Conservation (phyloP, 2,329 filamentous ascomycete species). For the Penicillium sp. region DNA sequence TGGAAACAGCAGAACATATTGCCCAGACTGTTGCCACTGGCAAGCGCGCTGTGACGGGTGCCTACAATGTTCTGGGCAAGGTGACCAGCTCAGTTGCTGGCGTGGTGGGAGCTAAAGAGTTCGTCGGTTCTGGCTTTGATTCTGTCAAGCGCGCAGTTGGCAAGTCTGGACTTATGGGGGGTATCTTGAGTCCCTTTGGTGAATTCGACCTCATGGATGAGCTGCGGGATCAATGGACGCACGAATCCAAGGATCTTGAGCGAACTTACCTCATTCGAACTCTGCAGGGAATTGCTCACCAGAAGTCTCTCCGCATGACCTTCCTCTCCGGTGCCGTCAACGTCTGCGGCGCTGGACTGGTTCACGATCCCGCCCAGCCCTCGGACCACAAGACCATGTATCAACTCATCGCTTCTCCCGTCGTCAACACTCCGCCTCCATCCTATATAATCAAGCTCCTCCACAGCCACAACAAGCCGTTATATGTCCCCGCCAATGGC, state of each 20-base stretch:
- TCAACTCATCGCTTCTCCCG: slow-evolving; percentile 88
- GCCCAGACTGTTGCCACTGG: slow-evolving; percentile 89
- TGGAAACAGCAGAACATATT: slow-evolving; percentile 88
- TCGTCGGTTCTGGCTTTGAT: slow-evolving; percentile 88
- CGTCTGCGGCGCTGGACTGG: slow-evolving; percentile 83
- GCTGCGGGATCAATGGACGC: slow-evolving; percentile 94
- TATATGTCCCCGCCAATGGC: slow-evolving; percentile 92
- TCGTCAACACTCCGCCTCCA: slow-evolving; percentile 83
- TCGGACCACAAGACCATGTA: slow-evolving; percentile 99
- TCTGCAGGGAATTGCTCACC: slow-evolving; percentile 88
- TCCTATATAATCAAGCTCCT: slow-evolving; percentile 88
- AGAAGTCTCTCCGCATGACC: slow-evolving; percentile 94
- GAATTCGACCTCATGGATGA: slow-evolving; percentile 95
- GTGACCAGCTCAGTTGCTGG: slow-evolving; percentile 93
- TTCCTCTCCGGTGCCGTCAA: slow-evolving; percentile 91
- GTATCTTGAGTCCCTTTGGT: slow-evolving; percentile 91
- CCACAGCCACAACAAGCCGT: slow-evolving; percentile 81
- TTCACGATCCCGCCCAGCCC: slow-evolving; percentile 90
- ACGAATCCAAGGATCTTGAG: slow-evolving; percentile 96
- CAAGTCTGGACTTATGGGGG: slow-evolving; percentile 92
- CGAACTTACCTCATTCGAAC: slow-evolving; percentile 95
- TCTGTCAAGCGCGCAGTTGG: slow-evolving; percentile 96
- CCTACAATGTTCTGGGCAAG: slow-evolving; percentile 93
- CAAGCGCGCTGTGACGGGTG: slow-evolving; percentile 94
- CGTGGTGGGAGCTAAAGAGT: slow-evolving; percentile 89